Conservation (phyloP, 2,329 filamentous ascomycete genomes). For the Monosporascus sp. region DNA sequence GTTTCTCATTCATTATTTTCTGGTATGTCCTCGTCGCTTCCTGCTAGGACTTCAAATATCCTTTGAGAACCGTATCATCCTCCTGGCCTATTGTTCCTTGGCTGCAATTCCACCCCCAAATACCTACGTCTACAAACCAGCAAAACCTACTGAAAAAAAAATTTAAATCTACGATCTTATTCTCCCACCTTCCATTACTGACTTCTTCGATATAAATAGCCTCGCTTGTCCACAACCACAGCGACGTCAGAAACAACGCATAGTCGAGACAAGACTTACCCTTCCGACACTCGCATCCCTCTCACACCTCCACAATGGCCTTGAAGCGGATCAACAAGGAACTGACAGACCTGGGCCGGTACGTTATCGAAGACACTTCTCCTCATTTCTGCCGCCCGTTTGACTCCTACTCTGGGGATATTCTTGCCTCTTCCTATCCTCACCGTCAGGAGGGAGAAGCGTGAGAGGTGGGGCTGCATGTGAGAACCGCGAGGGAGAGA, state of each 20-base stretch:
- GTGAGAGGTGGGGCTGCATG: conserved; percentile 1
- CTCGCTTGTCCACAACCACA: conserved; percentile 7
- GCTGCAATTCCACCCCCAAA: not conserved
- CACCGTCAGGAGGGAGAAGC: conserved; percentile 22
- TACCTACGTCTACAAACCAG: not conserved
- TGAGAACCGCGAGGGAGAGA: not conserved
- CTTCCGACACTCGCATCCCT: conserved; percentile 6
- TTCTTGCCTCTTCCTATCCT: conserved; percentile 14
- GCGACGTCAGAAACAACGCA: conserved; percentile 1
- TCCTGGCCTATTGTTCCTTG: not conserved
- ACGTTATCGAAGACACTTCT: conserved; percentile 32
- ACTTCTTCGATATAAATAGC: conserved; percentile 20
- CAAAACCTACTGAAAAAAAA: not conserved
- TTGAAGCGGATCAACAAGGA: conserved; percentile 95
- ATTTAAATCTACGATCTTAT: conserved; percentile 7
- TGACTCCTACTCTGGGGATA: conserved; percentile 4
- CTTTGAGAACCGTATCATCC: not conserved
- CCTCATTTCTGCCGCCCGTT: conserved; percentile 4
- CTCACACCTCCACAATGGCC: conserved; percentile 55
- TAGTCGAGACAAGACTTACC: conserved; percentile 1
- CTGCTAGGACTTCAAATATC: not conserved
- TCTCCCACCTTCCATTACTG: conserved; percentile 22
- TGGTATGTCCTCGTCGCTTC: not conserved
- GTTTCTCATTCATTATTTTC: not conserved
- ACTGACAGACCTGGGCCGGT: conserved; percentile 85